These are phyloP conservation scores for Pseudonitzschia delicatissima DNA, from an alignment of 108 stramenopile genomes.

Conservation along the genomic window DNA sequence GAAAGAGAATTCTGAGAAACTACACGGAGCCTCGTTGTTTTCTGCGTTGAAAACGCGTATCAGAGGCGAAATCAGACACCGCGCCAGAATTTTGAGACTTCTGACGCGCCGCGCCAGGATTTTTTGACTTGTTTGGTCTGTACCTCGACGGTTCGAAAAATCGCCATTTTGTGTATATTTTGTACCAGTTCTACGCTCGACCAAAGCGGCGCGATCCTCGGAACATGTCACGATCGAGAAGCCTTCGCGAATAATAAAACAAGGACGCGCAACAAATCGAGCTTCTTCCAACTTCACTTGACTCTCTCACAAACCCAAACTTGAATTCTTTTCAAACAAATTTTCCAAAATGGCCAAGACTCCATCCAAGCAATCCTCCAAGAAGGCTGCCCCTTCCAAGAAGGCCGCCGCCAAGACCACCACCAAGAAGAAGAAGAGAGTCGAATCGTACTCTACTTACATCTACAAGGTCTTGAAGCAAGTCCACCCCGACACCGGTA, in stretches of 20 bases:
- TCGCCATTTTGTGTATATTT: not conserved
- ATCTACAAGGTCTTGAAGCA: slow-evolving; percentile 94
- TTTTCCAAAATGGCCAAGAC: slow-evolving; percentile 60
- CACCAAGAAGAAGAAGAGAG: slow-evolving; percentile 67
- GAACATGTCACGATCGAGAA: not conserved
- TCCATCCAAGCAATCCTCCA: slow-evolving; percentile 57
- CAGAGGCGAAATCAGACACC: not conserved
- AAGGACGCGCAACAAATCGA: not conserved
- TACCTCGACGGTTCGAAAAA: not conserved
- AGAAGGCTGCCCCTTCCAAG: too few relatives aligned
- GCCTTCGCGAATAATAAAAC: not conserved
- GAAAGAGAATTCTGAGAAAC: too few relatives aligned
- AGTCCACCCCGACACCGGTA: slow-evolving; percentile 83
- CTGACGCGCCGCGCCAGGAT: slow-evolving; percentile 3
- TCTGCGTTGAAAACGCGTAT: too few relatives aligned
- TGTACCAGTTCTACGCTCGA: not conserved
- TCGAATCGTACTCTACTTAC: slow-evolving; percentile 86
- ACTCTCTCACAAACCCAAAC: not conserved
- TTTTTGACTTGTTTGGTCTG: not conserved
- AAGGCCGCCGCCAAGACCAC: slow-evolving; percentile 37
- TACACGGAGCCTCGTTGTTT: too few relatives aligned
- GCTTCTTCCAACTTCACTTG: not conserved
- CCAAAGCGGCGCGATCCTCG: slow-evolving; percentile 1
- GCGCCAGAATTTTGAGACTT: not conserved
- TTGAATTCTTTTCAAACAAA: not conserved